Conservation (phyloP, 306 rosid genomes). For the Abrus precatorius region DNA sequence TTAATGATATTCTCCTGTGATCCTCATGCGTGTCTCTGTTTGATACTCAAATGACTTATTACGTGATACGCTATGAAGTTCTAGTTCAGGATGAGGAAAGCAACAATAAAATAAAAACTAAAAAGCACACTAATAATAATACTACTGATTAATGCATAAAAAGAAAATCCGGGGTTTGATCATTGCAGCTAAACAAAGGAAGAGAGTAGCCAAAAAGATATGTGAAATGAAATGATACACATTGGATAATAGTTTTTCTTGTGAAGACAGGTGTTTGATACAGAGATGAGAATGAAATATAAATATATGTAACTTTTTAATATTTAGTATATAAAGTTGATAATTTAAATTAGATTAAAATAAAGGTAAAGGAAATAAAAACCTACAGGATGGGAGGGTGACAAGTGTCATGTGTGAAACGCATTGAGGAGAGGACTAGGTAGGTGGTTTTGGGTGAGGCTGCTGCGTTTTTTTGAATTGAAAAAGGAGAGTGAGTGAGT, state of each 20-base stretch:
- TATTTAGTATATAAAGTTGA: no score
- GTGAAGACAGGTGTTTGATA: background rate
- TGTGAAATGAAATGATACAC: background rate
- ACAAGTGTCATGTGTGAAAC: slow-evolving; percentile 16
- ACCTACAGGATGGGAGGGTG: background rate
- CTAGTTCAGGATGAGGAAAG: background rate
- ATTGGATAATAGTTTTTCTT: background rate
- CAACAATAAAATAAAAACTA: background rate
- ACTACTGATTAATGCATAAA: background rate
- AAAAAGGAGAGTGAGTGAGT: background rate
- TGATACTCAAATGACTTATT: slow-evolving; percentile 36
- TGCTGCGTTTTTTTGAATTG: slow-evolving; percentile 12
- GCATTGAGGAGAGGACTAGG: slow-evolving; percentile 20
- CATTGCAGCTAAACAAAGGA: background rate
- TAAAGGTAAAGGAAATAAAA: no score
- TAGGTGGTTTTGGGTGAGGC: background rate
- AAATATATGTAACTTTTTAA: no score
- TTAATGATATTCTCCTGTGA: background rate
- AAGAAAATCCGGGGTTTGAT: background rate
- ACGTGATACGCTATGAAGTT: slow-evolving; percentile 17
- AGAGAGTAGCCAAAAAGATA: background rate
- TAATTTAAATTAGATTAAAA: no score
- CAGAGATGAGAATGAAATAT: no score
- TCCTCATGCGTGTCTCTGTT: slow-evolving; percentile 21
- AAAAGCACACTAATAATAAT: no score